These are phyloP conservation scores for Tieghemostelium lacteum DNA, from an alignment of 78 protist species.

Conservation along the genomic window DNA sequence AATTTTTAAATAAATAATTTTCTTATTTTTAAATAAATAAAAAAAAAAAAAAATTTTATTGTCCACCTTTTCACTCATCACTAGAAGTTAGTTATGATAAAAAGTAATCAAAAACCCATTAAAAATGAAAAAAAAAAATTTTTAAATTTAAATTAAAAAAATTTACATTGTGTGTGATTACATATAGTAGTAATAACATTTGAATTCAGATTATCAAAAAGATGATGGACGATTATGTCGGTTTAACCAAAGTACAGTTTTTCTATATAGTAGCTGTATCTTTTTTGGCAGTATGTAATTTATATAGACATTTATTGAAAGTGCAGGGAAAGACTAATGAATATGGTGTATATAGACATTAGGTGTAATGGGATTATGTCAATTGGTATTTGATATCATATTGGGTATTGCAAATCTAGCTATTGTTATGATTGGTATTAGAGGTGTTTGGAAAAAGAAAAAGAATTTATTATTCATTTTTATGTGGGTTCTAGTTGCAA, in stretches of 20 bases:
- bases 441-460: slow-evolving; percentile 62
- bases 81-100: too few species aligned
- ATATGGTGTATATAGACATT: slow-evolving; percentile 21
- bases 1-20: too few species aligned
- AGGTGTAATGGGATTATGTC: slow-evolving; percentile 75
- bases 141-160: too few species aligned
- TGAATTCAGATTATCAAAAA: too few species aligned
- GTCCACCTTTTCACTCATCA: too few species aligned
- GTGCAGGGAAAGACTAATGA: background rate
- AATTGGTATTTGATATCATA: slow-evolving; percentile 41
- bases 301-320: background rate
- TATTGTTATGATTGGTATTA: slow-evolving; percentile 15
- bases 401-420: slow-evolving; percentile 24
- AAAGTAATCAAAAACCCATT: too few species aligned
- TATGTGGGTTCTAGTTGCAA: slow-evolving; percentile 44
- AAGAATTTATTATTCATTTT: slow-evolving; percentile 27
- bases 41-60: too few species aligned
- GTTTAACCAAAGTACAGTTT: slow-evolving; percentile 24
- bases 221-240: slow-evolving; percentile 4
- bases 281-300: slow-evolving; percentile 27
- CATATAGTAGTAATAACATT: too few species aligned
- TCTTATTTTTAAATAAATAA: too few species aligned
- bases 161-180: too few species aligned
- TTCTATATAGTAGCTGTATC: slow-evolving; percentile 32
- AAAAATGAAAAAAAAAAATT: too few species aligned